phyloP scores from a whole-genome alignment of 2,329 filamentous ascomycete species.

The Fusarium fracticaudum region DNA sequence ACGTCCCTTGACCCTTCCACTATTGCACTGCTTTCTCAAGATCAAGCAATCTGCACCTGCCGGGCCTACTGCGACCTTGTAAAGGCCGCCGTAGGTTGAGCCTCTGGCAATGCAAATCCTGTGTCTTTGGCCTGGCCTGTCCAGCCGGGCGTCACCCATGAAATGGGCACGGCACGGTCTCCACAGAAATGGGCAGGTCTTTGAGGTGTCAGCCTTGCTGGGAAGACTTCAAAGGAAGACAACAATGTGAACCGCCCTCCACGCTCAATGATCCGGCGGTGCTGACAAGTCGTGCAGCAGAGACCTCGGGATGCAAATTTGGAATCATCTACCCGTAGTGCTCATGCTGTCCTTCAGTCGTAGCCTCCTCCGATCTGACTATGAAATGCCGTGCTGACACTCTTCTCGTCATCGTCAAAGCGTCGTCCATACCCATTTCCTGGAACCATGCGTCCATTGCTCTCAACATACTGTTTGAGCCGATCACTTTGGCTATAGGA shows the following conservation, averaged over 20 bases:
- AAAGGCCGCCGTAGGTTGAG: conserved; percentile 31
- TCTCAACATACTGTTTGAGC: conserved; percentile 93
- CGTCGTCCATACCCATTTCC: conserved; percentile 75
- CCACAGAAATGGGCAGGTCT: conserved; percentile 25
- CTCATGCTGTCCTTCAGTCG: conserved; percentile 54
- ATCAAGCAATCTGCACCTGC: conserved; percentile 45
- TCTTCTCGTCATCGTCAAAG: conserved; percentile 93
- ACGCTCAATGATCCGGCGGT: conserved; percentile 33
- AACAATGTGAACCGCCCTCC: conserved; percentile 29
- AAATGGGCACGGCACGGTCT: conserved; percentile 38
- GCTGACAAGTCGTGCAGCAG: conserved; percentile 36
- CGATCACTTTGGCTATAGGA: conserved; percentile 76
- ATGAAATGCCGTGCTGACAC: conserved; percentile 94
- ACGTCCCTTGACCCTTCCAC: conserved; percentile 18
- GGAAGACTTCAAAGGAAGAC: conserved; percentile 37
- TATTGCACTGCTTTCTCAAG: conserved; percentile 38
- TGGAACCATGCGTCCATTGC: conserved; percentile 74
- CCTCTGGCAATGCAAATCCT: conserved; percentile 33
- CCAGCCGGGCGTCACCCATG: conserved; percentile 30
- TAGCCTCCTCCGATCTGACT: conserved; percentile 83
- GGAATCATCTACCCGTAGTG: conserved; percentile 43
- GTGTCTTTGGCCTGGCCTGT: conserved; percentile 35
- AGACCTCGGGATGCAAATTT: conserved; percentile 44
- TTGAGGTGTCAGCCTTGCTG: conserved; percentile 35
- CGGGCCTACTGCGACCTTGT: conserved; percentile 34